Base-by-base conservation (phyloP, 1,139 yeast species). In the Pichia sp. region DNA sequence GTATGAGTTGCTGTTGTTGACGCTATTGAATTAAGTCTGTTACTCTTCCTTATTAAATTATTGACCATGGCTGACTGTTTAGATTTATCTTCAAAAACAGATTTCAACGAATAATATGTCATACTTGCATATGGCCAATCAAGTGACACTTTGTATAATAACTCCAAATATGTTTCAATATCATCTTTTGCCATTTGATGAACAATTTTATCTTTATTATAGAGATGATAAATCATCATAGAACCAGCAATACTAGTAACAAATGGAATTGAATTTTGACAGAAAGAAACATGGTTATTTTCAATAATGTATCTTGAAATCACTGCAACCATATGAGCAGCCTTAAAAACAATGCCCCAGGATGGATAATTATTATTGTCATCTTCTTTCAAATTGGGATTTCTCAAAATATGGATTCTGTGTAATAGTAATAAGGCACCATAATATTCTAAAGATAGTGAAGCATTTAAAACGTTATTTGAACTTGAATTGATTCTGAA, bases 281-380 rank as follows among this genome's bases (percentile, higher is more conserved):
- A 76, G 55, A 73, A 74, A 64, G 55, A 76, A 74, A 30, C 75
- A 69, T 1, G 89, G 85, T 53, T 82, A 64, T 59, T 78, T 75
- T 55, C 79, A 75, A 68, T 80, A 77, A 94, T 88, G 52, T 79
- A 80, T 49, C 82, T 82, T 40, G 80, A 72, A 47, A 86, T 82
- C 49, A 80, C 72, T 2, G 86, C 77, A 54, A 85, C 81, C 82
- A 84, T 82, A 60, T 88, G 79, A 0, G 95, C 89, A 0, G 94
- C 85, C 63, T 85, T 89, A 69, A 85, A 85, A 4, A 89, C 85
- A 55, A 85, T 83, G 22, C 90, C 87, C 85, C 92, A 82, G 13
- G 87, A 79, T 1, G 90, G 87, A 61, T 80, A 81, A 47, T 74
- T 76, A 59, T 73, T 76, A 59, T 71, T 72, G 60, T 69, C 69